Evolutionary conservation across 805 yeast genomes (phyloP), one percentile per base, ranked within the genome.

Genomic region (Candida germanica): DNA sequence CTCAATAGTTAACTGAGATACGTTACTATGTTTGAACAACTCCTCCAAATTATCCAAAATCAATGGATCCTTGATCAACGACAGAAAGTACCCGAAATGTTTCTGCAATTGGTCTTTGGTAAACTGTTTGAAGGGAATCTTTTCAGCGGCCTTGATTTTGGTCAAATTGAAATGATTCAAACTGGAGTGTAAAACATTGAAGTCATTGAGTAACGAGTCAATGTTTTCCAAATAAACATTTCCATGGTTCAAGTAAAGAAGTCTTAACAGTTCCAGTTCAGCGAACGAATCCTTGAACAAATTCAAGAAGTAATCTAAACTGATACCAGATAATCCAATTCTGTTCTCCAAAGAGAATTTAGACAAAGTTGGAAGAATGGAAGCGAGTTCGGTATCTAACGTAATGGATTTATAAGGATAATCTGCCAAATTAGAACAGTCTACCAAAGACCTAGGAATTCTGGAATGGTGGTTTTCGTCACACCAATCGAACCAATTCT

Each of bases 401-500:
- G 3, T 13, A 20, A 44, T 39, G 9, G 36, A 29, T 9, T 22
- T 29, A 28, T 39, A 44, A 9, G 29, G 35, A 17, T 42, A 39
- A 18, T 42, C 34, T 2, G 44, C 38, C 10, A 42, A 33, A 21
- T 39, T 39, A 18, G 46, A 42, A 29, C 39, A 44, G 23, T 44
- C 46, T 20, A 44, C 29, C 12, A 39, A 21, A 9, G 33, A 6
- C n/a, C 42, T 31, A 11, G 35, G 35, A 6, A 23, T 21, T 16
- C 32, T 31, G n/a, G 29, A 16, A 6, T 29, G 33, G 26, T 32
- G 17, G 16, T 36, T 39, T 26, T 44, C 49, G 7, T 29, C 17
- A 26, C 46, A 44, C 46, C 46, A 44, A 22, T 44, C 46, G 9
- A 24, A 21, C 46, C 46, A 42, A 26, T 41, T 42, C 24, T 42